Conservation (phyloP, 2,329 filamentous ascomycete species). For the Lachnellula occidentalis region DNA sequence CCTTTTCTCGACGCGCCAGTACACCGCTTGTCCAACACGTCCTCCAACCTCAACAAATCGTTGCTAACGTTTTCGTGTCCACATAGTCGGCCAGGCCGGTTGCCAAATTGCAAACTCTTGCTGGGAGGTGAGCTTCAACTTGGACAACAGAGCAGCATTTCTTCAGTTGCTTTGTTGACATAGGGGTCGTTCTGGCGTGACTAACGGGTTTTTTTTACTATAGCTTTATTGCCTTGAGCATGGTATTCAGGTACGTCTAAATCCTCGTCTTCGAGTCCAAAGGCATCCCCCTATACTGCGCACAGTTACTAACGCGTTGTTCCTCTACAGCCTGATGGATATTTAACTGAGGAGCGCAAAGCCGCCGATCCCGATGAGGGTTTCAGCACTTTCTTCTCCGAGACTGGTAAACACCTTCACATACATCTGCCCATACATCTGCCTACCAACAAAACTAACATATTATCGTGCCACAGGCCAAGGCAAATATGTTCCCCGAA, state of each 20-base stretch:
- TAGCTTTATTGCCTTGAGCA: slow-evolving; percentile 99
- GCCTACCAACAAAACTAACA: slow-evolving; percentile 25
- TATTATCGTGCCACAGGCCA: slow-evolving; percentile 55
- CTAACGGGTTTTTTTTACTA: slow-evolving; percentile 40
- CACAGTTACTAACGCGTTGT: slow-evolving; percentile 31
- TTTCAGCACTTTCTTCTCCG: slow-evolving; percentile 99
- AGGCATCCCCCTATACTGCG: background rate
- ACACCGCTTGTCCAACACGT: slow-evolving; percentile 35
- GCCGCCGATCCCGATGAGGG: slow-evolving; percentile 87
- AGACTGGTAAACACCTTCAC: slow-evolving; percentile 69
- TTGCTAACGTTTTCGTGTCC: slow-evolving; percentile 24
- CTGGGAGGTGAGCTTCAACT: slow-evolving; percentile 83
- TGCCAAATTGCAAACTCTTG: slow-evolving; percentile 99
- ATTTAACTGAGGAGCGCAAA: slow-evolving; percentile 97
- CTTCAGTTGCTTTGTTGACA: slow-evolving; percentile 6
- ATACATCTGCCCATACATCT: too few species aligned
- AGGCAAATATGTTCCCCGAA: slow-evolving; percentile 97
- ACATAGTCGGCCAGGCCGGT: slow-evolving; percentile 95
- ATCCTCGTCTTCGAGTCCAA: slow-evolving; percentile 1
- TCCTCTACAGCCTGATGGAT: slow-evolving; percentile 79
- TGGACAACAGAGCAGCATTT: slow-evolving; percentile 26
- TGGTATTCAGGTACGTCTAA: slow-evolving; percentile 81
- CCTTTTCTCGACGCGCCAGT: slow-evolving; percentile 27
- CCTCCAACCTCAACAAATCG: slow-evolving; percentile 13
- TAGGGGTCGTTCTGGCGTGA: slow-evolving; percentile 7